Base-by-base conservation (phyloP, 192 early-diverging fungal genomes). In the Umbelopsis ramanniana region DNA sequence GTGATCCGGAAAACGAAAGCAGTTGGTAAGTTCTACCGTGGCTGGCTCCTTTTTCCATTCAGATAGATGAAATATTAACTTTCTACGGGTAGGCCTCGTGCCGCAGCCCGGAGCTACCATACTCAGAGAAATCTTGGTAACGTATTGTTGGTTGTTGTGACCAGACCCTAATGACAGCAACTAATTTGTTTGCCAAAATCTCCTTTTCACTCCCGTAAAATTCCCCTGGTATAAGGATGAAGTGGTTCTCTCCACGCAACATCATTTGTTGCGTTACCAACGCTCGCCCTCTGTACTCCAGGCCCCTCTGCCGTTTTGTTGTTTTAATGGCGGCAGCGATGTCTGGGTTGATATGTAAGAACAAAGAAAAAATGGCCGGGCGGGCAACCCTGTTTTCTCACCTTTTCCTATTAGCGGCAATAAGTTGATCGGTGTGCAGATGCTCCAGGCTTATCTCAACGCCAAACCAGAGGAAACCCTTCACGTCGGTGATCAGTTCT, bases 271-370 rank as follows among this genome's bases (percentile, higher is more conserved):
- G 0, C 82, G 84, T 50, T 87, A 81, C 74, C 78, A 88, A 66
- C 82, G 87, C 33, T 83, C 83, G 55, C 81, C 89, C 10, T 75
- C 73, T 50, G 85, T 85, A 3, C 71, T 79, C 69, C 79, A 85
- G 46, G 84, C 79, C 24, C 80, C 87, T 0, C 84, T 97, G 11
- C 95, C 95, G 2, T 97, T 95, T 82, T 97, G 95, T 74, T 93
- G 93, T 21, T 97, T 97, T 67, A 96, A 96, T 79, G 95, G 95
- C 67, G 95, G 95, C 24, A 86, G 72, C 70, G 95, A 97, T 76
- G 92, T 92, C 68, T 97, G 93, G 92, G 91, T 97, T 9, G 95
- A 97, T 66, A 92, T 97, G 83, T 82, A 81, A 75, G 72, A 23
- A n/a, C n/a, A n/a, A n/a, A n/a, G n/a, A n/a, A n/a, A n/a, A n/a